Base-by-base conservation (phyloP, 257 asterid species). In the Fraxinus pennsylvanica region DNA sequence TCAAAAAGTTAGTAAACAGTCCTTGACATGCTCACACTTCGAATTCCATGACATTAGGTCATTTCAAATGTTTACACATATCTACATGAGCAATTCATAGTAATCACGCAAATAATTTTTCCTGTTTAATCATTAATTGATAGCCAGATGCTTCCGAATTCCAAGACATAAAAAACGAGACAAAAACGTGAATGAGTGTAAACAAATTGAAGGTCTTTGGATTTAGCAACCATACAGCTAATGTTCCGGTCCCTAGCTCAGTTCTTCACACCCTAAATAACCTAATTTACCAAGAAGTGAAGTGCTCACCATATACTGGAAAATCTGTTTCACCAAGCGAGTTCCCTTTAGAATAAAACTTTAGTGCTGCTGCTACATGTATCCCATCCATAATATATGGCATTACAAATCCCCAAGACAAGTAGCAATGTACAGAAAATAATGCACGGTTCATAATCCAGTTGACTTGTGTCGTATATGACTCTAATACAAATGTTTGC, bases 401-500 rank as follows among this genome's bases (percentile, higher is more conserved):
- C 63, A 87, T 45, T 35, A 91, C 91, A 82, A 96, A 96, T 78
- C 97, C 99, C 99, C 99, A 96, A 9, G 99, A 96, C 43, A 93
- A 89, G 86, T 96, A 96, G 84, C 92, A 93, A 88, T 96, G 99
- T 81, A 81, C 27, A 82, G 91, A 88, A 90, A 93, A 96, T 78
- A 96, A 82, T 66, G 96, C 97, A 74, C 97, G 96, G 86, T 96
- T 96, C 99, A 93, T 93, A 77, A 96, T 84, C 97, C 94, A 88
- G 87, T 96, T 96, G 77, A 91, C 82, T 76, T 76, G 88, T 50
- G 99, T 91, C 2, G 98, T 73, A 86, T 96, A 96, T 22, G 99
- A 93, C 87, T 96, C 99, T 80, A 96, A 83, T 73, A 96, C 99
- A 83, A 96, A 96, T 73, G 99, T 93, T 82, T 96, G 99, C 90